These are phyloP conservation scores for Aplosporella prunicola DNA, from an alignment of 2,329 filamentous ascomycete genomes.

Conservation along the genomic window DNA sequence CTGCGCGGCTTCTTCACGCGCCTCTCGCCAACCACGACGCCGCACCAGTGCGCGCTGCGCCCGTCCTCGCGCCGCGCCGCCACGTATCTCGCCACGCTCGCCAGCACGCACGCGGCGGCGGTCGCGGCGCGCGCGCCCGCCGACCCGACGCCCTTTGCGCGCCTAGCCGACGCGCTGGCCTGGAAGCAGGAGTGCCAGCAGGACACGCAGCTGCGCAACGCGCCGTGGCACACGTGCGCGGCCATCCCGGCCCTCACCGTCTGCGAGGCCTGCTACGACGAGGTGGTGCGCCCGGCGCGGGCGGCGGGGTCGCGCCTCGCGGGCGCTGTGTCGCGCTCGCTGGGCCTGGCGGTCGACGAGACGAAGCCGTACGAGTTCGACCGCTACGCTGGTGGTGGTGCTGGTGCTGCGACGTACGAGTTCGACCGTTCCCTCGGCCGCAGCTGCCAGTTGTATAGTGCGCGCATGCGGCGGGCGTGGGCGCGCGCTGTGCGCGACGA, in stretches of 20 bases:
- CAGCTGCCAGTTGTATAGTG: constrained; percentile 71
- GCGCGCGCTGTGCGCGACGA: constrained; percentile 53
- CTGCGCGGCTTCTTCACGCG: constrained; percentile 56
- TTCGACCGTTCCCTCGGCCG: too few species aligned
- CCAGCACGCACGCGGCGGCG: constrained; percentile 31
- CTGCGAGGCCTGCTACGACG: constrained; percentile 78
- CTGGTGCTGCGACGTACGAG: neutral
- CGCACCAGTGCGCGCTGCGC: constrained; percentile 60
- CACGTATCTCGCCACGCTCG: constrained; percentile 47
- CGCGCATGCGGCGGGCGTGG: constrained; percentile 69
- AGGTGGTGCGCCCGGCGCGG: constrained; percentile 57
- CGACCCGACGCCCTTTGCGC: constrained; percentile 53
- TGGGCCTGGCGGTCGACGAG: constrained; percentile 26
- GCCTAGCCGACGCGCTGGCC: constrained; percentile 45
- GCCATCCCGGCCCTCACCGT: constrained; percentile 69
- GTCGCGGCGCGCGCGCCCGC: constrained; percentile 23
- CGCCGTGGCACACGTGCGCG: constrained; percentile 69
- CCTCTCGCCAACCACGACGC: constrained; percentile 17
- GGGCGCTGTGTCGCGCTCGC: constrained; percentile 40
- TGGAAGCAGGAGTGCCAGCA: constrained; percentile 50
- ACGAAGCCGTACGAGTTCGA: neutral
- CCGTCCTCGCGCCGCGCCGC: constrained; percentile 49
- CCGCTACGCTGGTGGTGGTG: neutral
- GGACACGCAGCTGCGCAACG: constrained; percentile 52
- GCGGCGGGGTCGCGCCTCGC: constrained; percentile 17